A percentile compares a stretch with the other conserved stretches of the same genome.
Evolutionary conservation across 192 early-diverging fungal genomes (phyloP).

Genomic region (Linnemannia hyalina): DNA sequence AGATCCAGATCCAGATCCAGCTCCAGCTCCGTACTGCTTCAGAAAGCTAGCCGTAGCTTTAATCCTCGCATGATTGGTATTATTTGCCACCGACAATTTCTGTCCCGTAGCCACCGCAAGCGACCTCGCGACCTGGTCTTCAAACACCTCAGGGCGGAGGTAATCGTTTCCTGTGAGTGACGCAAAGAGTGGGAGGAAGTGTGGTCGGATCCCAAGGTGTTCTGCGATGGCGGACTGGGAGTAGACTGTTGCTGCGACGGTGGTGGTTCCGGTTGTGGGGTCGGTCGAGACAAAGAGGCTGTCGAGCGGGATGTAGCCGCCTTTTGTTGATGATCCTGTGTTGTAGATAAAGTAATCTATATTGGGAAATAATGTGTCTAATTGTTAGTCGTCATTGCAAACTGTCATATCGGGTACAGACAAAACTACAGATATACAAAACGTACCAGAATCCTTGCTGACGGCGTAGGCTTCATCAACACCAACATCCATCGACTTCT

Average conservation of each 20-base stretch:
- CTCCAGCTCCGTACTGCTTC: slow-evolving; percentile 34
- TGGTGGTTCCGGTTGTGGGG: neutral
- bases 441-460: slow-evolving; percentile 62
- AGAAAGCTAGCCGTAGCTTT: slow-evolving; percentile 37
- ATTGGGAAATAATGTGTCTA: neutral
- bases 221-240: slow-evolving; percentile 46
- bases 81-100: slow-evolving; percentile 11
- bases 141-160: slow-evolving; percentile 45
- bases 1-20: neutral
- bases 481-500: slow-evolving; percentile 31
- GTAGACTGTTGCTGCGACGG: slow-evolving; percentile 56
- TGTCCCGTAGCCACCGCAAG: slow-evolving; percentile 25
- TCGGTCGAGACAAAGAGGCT: slow-evolving; percentile 39
- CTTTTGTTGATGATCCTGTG: slow-evolving; percentile 37
- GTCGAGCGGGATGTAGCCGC: slow-evolving; percentile 65
- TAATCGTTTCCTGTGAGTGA: slow-evolving; percentile 67
- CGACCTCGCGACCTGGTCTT: slow-evolving; percentile 38
- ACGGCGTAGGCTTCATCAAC: slow-evolving; percentile 59
- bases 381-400: no score
- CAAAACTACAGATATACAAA: no score
- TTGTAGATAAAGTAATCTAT: slow-evolving; percentile 64
- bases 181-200: slow-evolving; percentile 61
- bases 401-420: neutral
- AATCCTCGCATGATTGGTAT: slow-evolving; percentile 41
- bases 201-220: slow-evolving; percentile 44